phyloP scores from a whole-genome alignment of 1,139 yeast species.

The Yamadazyma blattariae region DNA sequence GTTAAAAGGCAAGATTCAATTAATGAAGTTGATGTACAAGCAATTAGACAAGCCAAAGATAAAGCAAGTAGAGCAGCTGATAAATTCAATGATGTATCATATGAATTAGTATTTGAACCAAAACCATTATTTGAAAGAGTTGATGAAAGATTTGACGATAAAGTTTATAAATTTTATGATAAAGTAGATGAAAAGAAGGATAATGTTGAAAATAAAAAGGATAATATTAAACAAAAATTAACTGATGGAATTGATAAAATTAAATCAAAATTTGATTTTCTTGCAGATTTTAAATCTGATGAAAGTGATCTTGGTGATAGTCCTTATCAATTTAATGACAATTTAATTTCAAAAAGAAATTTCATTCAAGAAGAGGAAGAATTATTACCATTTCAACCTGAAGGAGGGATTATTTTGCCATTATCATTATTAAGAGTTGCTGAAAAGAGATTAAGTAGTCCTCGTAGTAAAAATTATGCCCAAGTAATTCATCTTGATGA shows the following conservation, averaged over 20 bases:
- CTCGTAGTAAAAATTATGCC: conserved; percentile 23
- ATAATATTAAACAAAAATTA: conserved; percentile 6
- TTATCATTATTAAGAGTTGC: conserved; percentile 19
- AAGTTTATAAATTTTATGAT: conserved; percentile 13
- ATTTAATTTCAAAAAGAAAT: conserved; percentile 4
- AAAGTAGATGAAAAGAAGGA: conserved; percentile 15
- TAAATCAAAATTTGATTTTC: conserved; percentile 13
- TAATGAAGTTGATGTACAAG: conserved; percentile 11
- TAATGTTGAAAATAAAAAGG: conserved; percentile 6
- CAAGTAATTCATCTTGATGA: conserved; percentile 17
- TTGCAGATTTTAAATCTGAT: conserved; percentile 4
- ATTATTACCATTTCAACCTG: conserved; percentile 5
- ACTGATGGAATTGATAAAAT: conserved; percentile 5
- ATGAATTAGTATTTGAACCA: conserved; percentile 21
- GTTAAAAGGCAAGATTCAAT: not conserved
- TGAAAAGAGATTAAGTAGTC: conserved; percentile 14
- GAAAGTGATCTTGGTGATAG: conserved; percentile 8
- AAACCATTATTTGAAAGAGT: conserved; percentile 16
- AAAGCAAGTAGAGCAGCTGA: conserved; percentile 16
- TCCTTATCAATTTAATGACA: conserved; percentile 6
- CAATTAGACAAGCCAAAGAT: conserved; percentile 22
- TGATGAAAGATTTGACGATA: conserved; percentile 21
- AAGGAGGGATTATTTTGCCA: conserved; percentile 18
- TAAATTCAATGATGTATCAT: conserved; percentile 18
- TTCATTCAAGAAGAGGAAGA: conserved; percentile 3